Evolutionary conservation across 169 alveolate species (phyloP).

Genomic region (Toxoplasma gondii): DNA sequence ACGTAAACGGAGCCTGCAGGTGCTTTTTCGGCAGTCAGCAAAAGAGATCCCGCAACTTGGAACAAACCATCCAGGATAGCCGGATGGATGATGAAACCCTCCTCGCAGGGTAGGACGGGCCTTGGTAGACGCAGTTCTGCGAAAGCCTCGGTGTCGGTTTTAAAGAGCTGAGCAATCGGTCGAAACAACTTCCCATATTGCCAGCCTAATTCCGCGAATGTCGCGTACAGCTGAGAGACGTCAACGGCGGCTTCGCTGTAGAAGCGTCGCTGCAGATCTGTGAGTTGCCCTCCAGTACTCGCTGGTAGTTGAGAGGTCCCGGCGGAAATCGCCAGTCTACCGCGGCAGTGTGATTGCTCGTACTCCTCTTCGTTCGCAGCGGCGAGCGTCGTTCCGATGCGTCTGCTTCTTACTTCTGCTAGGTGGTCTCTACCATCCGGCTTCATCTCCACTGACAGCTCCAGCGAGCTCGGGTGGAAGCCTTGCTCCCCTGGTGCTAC

Average conservation of each 20-base stretch:
- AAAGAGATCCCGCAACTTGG: background rate
- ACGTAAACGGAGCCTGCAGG: background rate
- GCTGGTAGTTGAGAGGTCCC: background rate
- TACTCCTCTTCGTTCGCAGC: background rate
- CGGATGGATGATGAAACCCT: background rate
- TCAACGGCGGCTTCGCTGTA: too few species aligned
- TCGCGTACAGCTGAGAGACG: background rate
- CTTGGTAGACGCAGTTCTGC: background rate
- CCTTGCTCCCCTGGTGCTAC: background rate
- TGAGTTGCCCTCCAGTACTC: background rate
- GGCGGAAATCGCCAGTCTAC: background rate
- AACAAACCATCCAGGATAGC: conserved; percentile 12
- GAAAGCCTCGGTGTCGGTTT: background rate
- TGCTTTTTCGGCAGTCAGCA: background rate
- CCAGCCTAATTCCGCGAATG: conserved; percentile 9
- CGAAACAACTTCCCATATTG: background rate
- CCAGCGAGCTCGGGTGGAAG: conserved; percentile 4
- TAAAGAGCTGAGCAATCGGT: background rate
- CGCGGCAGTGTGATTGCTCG: background rate
- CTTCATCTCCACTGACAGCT: background rate
- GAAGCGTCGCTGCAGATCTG: background rate
- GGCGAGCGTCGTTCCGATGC: too few species aligned
- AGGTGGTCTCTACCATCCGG: background rate
- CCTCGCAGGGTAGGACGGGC: background rate
- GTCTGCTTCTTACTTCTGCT: background rate